Conservation (phyloP, 345 rosid genomes). For the Camelina sativa region DNA sequence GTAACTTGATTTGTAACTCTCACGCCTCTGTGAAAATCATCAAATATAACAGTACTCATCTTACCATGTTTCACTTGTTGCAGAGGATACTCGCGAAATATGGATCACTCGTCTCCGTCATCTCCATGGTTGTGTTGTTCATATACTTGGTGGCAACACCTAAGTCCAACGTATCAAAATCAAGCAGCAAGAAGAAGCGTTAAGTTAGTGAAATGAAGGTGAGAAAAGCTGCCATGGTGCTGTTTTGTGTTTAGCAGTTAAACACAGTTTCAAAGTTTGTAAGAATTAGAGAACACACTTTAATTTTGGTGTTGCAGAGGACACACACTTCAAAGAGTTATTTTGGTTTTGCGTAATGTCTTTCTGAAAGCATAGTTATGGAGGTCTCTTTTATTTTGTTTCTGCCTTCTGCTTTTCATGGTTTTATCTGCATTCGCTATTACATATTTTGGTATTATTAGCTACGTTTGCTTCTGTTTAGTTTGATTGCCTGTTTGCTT, state of each 20-base stretch:
- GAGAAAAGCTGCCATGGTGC: constrained; percentile 25
- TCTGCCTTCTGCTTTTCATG: constrained; percentile 5
- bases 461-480: not conserved
- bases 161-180: constrained; percentile 64
- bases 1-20: constrained; percentile 47
- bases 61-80: constrained; percentile 35
- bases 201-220: constrained; percentile 37
- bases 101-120: constrained; percentile 84
- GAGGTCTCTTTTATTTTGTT: constrained; percentile 17
- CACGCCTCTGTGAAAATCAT: constrained; percentile 13
- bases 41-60: not conserved
- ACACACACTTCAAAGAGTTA: constrained; percentile 28
- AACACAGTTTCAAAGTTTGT: constrained; percentile 39
- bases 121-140: constrained; percentile 73
- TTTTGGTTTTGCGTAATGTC: constrained; percentile 31
- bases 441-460: not conserved
- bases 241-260: constrained; percentile 30
- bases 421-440: not conserved
- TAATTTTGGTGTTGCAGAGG: constrained; percentile 34
- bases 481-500: constrained; percentile 4
- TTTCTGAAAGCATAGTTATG: constrained; percentile 27
- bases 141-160: constrained; percentile 68
- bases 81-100: constrained; percentile 87
- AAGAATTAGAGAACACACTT: constrained; percentile 37
- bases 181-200: constrained; percentile 91